Percentiles rank a stretch among this genome's conserved stretches.
Evolutionary conservation across 2,329 filamentous ascomycete genomes (phyloP).

Genomic region (Phialophora chinensis): DNA sequence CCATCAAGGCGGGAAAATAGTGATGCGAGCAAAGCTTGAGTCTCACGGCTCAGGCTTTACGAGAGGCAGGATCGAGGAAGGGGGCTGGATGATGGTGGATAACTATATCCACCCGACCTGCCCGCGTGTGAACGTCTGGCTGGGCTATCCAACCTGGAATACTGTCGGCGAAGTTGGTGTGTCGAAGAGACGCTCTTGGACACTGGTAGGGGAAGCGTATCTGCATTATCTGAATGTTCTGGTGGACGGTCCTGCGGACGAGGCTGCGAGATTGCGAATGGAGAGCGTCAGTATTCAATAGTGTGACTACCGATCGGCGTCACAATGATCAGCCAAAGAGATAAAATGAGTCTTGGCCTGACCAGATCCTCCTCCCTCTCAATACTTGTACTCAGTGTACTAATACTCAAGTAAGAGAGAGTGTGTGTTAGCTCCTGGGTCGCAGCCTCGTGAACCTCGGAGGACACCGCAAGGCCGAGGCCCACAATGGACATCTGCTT

Average conservation of each 20-base stretch:
- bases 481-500: not conserved
- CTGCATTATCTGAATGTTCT: not conserved
- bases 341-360: not conserved
- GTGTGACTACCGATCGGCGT: not conserved
- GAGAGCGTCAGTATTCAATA: not conserved
- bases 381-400: not conserved
- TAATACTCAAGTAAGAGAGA: not conserved
- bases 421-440: not conserved
- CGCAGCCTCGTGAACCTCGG: constrained; percentile 18
- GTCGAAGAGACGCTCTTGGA: not conserved
- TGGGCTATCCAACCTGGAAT: not conserved
- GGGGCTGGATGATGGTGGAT: too few species aligned
- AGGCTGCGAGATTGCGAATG: not conserved
- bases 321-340: not conserved
- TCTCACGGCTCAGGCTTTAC: not conserved
- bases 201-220: not conserved
- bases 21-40: not conserved
- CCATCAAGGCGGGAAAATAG: not conserved
- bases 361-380: not conserved
- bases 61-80: too few species aligned
- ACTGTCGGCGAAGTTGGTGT: not conserved
- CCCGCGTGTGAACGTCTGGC: too few species aligned
- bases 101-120: too few species aligned
- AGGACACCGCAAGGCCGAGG: not conserved
- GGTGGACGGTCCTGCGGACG: not conserved